Evolutionary conservation across 306 rosid genomes (phyloP).

Genomic region (Dicorynia guianensis): DNA sequence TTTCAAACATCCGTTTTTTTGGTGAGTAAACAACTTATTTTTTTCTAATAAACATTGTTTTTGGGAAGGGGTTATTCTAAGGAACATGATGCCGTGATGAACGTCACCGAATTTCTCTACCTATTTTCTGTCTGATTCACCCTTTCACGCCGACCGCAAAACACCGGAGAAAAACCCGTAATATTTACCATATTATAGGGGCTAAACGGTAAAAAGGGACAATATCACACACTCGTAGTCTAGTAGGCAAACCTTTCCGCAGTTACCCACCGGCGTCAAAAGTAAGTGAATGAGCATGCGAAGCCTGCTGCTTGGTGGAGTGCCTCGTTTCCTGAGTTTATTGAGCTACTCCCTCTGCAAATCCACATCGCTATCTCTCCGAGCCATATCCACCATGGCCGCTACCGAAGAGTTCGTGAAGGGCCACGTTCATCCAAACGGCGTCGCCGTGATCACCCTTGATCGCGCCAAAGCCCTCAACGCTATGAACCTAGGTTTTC

Average conservation of each 20-base stretch:
- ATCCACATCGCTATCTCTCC: conserved; percentile 40
- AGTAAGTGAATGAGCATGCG: conserved; percentile 46
- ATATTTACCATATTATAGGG: background rate
- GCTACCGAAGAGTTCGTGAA: conserved; percentile 73
- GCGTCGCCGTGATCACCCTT: conserved; percentile 90
- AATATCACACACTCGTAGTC: background rate
- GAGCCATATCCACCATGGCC: conserved; percentile 78
- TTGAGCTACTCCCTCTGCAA: conserved; percentile 37
- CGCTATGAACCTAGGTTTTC: conserved; percentile 87
- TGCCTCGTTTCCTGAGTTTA: conserved; percentile 35
- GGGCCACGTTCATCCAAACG: conserved; percentile 78
- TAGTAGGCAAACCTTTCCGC: background rate
- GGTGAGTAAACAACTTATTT: too few species aligned
- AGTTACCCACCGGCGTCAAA: background rate
- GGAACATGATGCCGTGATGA: too few species aligned
- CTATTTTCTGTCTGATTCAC: too few species aligned
- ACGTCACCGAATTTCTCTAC: too few species aligned
- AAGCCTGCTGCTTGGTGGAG: conserved; percentile 43
- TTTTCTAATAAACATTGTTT: too few species aligned
- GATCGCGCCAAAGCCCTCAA: conserved; percentile 99
- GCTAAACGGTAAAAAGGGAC: background rate
- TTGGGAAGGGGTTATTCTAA: too few species aligned
- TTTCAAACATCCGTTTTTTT: too few species aligned
- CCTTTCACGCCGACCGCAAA: too few species aligned
- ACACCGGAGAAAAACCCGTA: background rate